Base-by-base conservation (phyloP, 1,284 basidiomycete species). In the Puccinia hordei region DNA sequence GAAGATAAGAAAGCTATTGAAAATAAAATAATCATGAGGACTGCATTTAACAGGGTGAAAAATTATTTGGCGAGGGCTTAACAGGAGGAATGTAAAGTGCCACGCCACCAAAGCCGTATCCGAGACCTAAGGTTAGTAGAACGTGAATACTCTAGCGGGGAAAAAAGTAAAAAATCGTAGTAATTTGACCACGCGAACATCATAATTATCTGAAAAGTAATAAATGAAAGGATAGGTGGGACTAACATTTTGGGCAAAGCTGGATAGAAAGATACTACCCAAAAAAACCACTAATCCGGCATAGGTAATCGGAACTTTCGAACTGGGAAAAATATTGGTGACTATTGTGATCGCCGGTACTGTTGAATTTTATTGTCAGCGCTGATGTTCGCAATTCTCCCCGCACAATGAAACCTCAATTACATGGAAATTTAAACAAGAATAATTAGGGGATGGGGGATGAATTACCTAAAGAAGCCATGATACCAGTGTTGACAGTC, bases 401-500 rank as follows among this genome's bases (percentile, higher is more conserved):
- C 19, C 44, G 12, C 35, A 17, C 44, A 44, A 24, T 15, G 41
- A 35, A 41, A 15, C 0, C 38, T 27, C 2, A 22, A 75, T 65
- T 75, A 2, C 22, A n/a, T 65, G 35, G 35, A 33, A 3, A 27
- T 30, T 19, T 30, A 71, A 51, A n/a, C 10, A 19, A 49, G 19
- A 65, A 65, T n/a, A 6, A 3, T n/a, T 19, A 33, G 57, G 30
- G 57, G n/a, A 19, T n/a, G n/a, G n/a, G n/a, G n/a, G n/a, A n/a
- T n/a, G 15, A 44, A 49, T 66, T 55, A 80, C 79, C 72, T 19
- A 74, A 65, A 73, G 49, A 35, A 73, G 68, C 68, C 41, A 74
- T 73, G 55, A 73, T 65, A 3, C 79, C 79, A 55, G 79, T 80
- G 51, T 80, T 80, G 41, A 74, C 61, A 35, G 79, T 80, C 24